Evolutionary conservation across 768 basidiomycete species (phyloP), one percentile per base, ranked within the genome.

Genomic region (Naematelia encephala): DNA sequence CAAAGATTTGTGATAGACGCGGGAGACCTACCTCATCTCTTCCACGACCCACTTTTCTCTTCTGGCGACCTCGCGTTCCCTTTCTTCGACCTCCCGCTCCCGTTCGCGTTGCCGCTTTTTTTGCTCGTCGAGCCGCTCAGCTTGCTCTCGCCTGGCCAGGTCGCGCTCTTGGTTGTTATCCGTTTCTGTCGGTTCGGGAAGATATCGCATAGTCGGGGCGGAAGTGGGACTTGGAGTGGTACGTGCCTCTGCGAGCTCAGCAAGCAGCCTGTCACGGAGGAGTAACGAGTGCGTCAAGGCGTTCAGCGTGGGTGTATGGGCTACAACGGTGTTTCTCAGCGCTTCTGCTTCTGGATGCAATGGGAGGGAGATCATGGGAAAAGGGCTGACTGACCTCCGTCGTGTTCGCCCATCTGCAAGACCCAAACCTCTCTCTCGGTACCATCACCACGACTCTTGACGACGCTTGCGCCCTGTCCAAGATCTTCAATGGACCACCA

Each of bases 401-500:
- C 60, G 19, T 49, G 62, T 19, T 63, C 62, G 11, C 51, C 60
- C 26, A 59, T 53, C 30, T 52, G 46, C 44, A 69, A 48, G 5
- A 69, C 66, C 68, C 70, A 72, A 21, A 72, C 68, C 51, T 72
- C 70, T 45, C 61, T 59, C 42, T 67, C 70, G 12, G 44, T 43
- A 1, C 63, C 70, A 0, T 51, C 62, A 28, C 58, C 58, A 14
- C 51, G 50, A 45, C 61, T 57, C 44, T 66, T 42, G 16, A 69
- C 68, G 14, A 72, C 63, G 51, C 68, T 69, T 5, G 70, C 70
- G 11, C 70, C 70, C n/a, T 66, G 55, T 23, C 70, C 70, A 8
- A 72, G 46, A 34, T 72, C 70, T 54, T 72, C 70, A 19, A 72
- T 56, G 27, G 60, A 60, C 70, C 70, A 72, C 70, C 70, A 72